phyloP scores from a whole-genome alignment of 2,329 filamentous ascomycete species.

The Acephala macrosclerotiorum region DNA sequence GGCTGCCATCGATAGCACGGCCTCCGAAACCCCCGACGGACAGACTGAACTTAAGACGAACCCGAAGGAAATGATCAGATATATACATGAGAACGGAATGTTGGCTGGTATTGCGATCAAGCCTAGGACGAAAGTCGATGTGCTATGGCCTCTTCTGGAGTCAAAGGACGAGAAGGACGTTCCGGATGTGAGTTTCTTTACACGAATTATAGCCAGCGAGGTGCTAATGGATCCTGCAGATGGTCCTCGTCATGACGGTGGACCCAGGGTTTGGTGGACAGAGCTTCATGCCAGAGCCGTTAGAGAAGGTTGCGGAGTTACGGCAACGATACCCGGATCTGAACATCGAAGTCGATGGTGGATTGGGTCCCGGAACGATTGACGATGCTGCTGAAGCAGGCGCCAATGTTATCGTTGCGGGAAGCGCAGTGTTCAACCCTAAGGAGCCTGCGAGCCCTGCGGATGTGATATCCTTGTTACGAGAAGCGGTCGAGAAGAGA shows the following conservation, averaged over 20 bases:
- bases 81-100: slow-evolving; percentile 89
- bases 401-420: slow-evolving; percentile 97
- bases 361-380: slow-evolving; percentile 86
- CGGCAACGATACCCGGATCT: slow-evolving; percentile 86
- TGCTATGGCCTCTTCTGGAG: slow-evolving; percentile 90
- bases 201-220: background rate
- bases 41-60: slow-evolving; percentile 75
- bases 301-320: slow-evolving; percentile 90
- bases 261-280: slow-evolving; percentile 97
- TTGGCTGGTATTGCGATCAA: slow-evolving; percentile 96
- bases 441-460: slow-evolving; percentile 85
- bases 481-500: slow-evolving; percentile 77
- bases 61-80: slow-evolving; percentile 84
- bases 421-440: slow-evolving; percentile 94
- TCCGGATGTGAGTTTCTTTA: slow-evolving; percentile 78
- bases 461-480: slow-evolving; percentile 84
- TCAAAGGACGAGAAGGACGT: slow-evolving; percentile 74
- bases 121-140: slow-evolving; percentile 87
- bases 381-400: slow-evolving; percentile 94
- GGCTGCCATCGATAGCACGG: slow-evolving; percentile 83
- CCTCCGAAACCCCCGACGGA: slow-evolving; percentile 79
- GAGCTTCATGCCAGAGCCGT: slow-evolving; percentile 96
- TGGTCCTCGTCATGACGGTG: slow-evolving; percentile 99
- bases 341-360: slow-evolving; percentile 97
- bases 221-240: slow-evolving; percentile 60